Evolutionary conservation across 2,329 filamentous ascomycete genomes (phyloP).

Genomic region (Penicillium thymicola): DNA sequence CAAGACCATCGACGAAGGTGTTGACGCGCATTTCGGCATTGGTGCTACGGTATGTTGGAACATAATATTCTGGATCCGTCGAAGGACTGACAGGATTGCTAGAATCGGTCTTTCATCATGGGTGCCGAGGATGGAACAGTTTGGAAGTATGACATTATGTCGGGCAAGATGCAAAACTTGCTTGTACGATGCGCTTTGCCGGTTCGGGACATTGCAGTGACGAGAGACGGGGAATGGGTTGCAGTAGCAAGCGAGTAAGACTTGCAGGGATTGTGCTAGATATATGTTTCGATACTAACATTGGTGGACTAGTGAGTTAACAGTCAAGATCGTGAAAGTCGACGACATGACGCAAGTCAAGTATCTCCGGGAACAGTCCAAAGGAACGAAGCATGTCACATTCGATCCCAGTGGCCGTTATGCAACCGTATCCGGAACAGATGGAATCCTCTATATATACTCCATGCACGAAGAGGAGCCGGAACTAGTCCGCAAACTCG

Average conservation of each 20-base stretch:
- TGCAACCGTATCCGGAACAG: constrained; percentile 77
- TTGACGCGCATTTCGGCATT: constrained; percentile 79
- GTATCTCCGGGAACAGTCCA: constrained; percentile 76
- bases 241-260: constrained; percentile 88
- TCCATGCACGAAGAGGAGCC: constrained; percentile 75
- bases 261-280: neutral
- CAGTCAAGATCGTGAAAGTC: constrained; percentile 82
- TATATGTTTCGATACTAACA: constrained; percentile 6
- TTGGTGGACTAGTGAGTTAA: constrained; percentile 62
- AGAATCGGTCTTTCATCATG: constrained; percentile 80
- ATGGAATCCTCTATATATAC: constrained; percentile 89
- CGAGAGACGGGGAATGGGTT: constrained; percentile 77
- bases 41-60: constrained; percentile 59
- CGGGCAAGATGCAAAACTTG: constrained; percentile 68
- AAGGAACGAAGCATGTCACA: constrained; percentile 84
- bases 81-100: constrained; percentile 5
- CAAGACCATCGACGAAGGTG: constrained; percentile 83
- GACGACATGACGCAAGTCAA: constrained; percentile 73
- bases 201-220: constrained; percentile 79
- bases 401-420: constrained; percentile 78
- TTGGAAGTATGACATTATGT: constrained; percentile 80
- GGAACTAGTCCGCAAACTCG: constrained; percentile 75
- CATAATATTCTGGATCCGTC: neutral
- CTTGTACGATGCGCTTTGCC: constrained; percentile 81
- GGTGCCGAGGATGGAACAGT: constrained; percentile 96